Base-by-base conservation (phyloP, 805 yeast genomes). In the Candida easanensis region DNA sequence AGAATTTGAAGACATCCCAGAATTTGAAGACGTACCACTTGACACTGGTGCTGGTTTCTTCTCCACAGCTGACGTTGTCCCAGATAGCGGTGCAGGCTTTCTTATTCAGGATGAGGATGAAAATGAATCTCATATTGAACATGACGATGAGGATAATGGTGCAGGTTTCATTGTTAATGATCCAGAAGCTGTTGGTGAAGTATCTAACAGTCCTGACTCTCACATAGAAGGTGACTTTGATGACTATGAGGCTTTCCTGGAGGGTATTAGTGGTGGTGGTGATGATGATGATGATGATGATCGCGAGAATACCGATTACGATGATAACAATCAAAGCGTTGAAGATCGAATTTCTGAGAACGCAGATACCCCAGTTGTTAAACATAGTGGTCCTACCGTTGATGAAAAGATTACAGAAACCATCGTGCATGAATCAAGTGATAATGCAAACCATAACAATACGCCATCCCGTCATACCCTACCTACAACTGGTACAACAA, bases 51-150 rank as follows among this genome's bases (percentile, higher is more conserved):
- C 18, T 14, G 40, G 33, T 31, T 34, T 30, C 14, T 36, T 30
- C 33, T 25, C 35, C n/a, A 4, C n/a, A 4, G 38, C 15, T 20
- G 46, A 39, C n/a, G 28, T 16, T 13, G 20, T 19, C n/a, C 13
- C 3, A 15, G 23, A 37, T 21, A 15, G 4, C 11, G 63, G 52
- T 8, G 67, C 64, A 15, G 65, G 64, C 13, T 61, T 60, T 39
- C n/a, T 57, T 3, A 23, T 38, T 10, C 60, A 53, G 23, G 45
- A 37, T 21, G 28, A 25, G 4, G 35, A 28, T 27, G 38, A 17
- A 17, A 20, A 35, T 25, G 27, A 17, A 13, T 5, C 36, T 22
- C 10, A 22, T 8, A 8, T 22, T 22, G 25, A 22, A 22, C 10
- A 22, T 8, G 25, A 8, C 10, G 25, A 22, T 23, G 16, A 11